phyloP scores from a whole-genome alignment of 106 monocot species.

The Iris macrosiphon region DNA sequence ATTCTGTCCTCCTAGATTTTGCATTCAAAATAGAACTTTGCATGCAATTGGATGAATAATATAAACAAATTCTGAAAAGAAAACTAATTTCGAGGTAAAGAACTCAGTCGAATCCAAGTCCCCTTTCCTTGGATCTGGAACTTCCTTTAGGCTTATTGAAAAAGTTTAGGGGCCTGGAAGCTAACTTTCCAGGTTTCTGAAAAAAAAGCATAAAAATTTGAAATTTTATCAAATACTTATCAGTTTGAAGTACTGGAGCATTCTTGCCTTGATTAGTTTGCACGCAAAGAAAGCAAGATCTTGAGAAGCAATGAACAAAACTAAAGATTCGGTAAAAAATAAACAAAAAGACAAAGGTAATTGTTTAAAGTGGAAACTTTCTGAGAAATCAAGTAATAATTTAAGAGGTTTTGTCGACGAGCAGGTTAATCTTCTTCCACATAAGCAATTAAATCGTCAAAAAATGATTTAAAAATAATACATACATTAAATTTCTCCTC shows the following conservation, averaged over 20 bases:
- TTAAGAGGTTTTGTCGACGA: not conserved
- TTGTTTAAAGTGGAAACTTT: too few species aligned
- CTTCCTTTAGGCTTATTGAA: too few species aligned
- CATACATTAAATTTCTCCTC: slow-evolving; percentile 66
- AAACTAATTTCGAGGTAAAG: too few species aligned
- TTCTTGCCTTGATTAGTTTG: not conserved
- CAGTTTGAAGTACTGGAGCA: too few species aligned
- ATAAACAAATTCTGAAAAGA: too few species aligned
- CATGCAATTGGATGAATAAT: too few species aligned
- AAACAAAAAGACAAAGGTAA: too few species aligned
- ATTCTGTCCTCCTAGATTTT: too few species aligned
- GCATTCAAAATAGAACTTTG: too few species aligned
- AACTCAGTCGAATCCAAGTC: too few species aligned
- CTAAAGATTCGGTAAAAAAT: not conserved
- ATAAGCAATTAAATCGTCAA: not conserved
- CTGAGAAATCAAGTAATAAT: not conserved
- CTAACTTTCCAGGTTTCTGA: not conserved
- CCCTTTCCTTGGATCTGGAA: too few species aligned
- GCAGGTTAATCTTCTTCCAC: not conserved
- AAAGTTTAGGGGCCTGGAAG: not conserved
- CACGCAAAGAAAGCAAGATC: not conserved
- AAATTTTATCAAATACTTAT: not conserved
- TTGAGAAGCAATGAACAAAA: not conserved
- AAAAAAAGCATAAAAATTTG: not conserved
- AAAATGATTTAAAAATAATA: slow-evolving; percentile 3